Base-by-base conservation (phyloP, 1,139 yeast species). In the Sugiyamaella novakii region DNA sequence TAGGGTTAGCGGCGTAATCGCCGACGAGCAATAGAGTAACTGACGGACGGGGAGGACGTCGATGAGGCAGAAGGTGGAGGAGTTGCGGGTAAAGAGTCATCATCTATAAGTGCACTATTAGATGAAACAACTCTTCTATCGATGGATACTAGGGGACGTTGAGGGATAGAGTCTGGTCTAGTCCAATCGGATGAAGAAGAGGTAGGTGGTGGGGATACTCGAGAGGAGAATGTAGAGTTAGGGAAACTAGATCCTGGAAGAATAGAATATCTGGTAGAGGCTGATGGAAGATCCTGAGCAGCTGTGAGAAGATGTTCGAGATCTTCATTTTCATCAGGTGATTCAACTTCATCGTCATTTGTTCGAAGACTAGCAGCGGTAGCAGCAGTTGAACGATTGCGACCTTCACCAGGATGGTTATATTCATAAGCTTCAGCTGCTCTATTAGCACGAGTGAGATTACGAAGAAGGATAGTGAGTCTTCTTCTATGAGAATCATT, bases 111-210 rank as follows among this genome's bases (percentile, higher is more conserved):
- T 5, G 43, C 43, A 25, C 14, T 24, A 11, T 38, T 11, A 11
- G 39, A 27, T 10, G 40, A 21, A 6, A 21, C 19, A 7, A 34
- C 22, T n/a, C 46, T 29, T 24, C 46, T 22, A 24, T 42, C 46
- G 11, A 42, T 42, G 25, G 46, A 42, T 8, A 42, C 21, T 11
- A 42, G 31, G 3, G 46, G 38, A 2, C 29, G 39, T 12, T 42
- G 46, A 30, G 46, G 39, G n/a, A 42, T 34, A 17, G 46, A 33
- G 17, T 31, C 46, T 8, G 46, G 46, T 34, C 46, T 30, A 6
- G 28, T 25, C 46, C 46, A 42, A 18, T 42, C 40, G n/a, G 43
- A 19, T 14, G 34, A 28, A 4, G 37, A 8, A 22, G 15, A 25
- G 31, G 42, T 5, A 14, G 28, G 25, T 15, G 43, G 43, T 17